Base-by-base conservation (phyloP, 345 rosid genomes). In the Gossypium ekmanianum region DNA sequence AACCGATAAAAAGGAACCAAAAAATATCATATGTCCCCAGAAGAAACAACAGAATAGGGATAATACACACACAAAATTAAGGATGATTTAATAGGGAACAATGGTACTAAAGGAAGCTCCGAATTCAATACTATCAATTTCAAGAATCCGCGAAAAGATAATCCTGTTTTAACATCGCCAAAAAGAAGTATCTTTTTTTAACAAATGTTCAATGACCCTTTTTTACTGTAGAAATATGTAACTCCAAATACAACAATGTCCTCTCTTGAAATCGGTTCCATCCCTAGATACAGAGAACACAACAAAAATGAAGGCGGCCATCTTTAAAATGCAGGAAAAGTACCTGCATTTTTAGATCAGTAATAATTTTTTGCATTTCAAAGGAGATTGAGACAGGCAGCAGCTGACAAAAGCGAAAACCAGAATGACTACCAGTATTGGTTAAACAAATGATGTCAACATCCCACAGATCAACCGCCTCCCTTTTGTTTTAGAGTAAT, bases 401-500 rank as follows among this genome's bases (percentile, higher is more conserved):
- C 24, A 69, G 26, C 16, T 50, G 10, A 69, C 10, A 5, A 47
- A 22, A 39, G 51, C 20, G 29, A 18, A 55, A 54, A 20, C 64
- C 20, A 71, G 63, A 61, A 51, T 41, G 47, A 5, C 39, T 56
- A 63, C 72, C 52, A 16, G 66, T 71, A 62, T 70, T 20, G 51
- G n/a, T 24, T n/a, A 61, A 76, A 43, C 24, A 76, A 61, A 59
- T 43, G 22, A 14, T 2, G 71, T 52, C 29, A 9, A 26, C 39
- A n/a, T 34, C 3, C 22, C n/a, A 27, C 48, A 27, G 11, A 61
- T 90, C 84, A 90, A 76, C 81, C 79, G 69, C 89, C 85, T 70
- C 92, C 92, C 80, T 90, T 90, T 85, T 90, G 94, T 85, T 90
- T 90, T 68, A 90, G 83, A 45, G 94, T 90, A 73, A 90, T 90